phyloP scores from a whole-genome alignment of 148 eudicot species.

The Silene latifolia region DNA sequence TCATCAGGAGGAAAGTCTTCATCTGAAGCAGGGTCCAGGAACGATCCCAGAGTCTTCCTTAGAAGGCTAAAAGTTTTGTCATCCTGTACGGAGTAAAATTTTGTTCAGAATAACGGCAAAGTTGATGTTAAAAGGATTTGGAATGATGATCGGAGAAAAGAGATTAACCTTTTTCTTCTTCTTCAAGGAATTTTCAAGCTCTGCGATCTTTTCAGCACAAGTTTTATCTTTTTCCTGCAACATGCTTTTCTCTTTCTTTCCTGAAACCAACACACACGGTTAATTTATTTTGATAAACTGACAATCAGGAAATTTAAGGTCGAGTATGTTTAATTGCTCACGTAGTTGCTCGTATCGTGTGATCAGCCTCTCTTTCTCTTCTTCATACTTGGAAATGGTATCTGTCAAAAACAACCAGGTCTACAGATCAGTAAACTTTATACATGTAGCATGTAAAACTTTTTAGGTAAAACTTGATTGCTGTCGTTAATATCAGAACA shows the following conservation, averaged over 20 bases:
- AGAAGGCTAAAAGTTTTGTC: slow-evolving; percentile 80
- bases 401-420: slow-evolving; percentile 33
- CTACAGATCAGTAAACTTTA: background rate
- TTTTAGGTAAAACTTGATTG: background rate
- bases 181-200: slow-evolving; percentile 62
- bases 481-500: background rate
- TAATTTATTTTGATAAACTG: too few species aligned
- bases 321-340: slow-evolving; percentile 34
- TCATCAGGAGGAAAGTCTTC: slow-evolving; percentile 69
- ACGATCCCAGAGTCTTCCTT: slow-evolving; percentile 70
- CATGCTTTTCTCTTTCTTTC: slow-evolving; percentile 68
- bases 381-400: slow-evolving; percentile 70
- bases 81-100: slow-evolving; percentile 39
- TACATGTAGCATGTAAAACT: too few species aligned
- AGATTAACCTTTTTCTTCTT: slow-evolving; percentile 60
- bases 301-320: too few species aligned
- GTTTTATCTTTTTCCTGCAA: slow-evolving; percentile 57
- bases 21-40: slow-evolving; percentile 73
- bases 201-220: slow-evolving; percentile 46
- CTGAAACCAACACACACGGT: too few species aligned
- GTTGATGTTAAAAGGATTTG: background rate
- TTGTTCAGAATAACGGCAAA: too few species aligned
- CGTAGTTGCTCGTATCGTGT: slow-evolving; percentile 75
- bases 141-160: background rate
- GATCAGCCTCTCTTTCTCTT: slow-evolving; percentile 76